A percentile compares a stretch with the other conserved stretches of the same genome.
Evolutionary conservation across 179 eudicot species (phyloP).

Genomic region (Nepenthes alata): DNA sequence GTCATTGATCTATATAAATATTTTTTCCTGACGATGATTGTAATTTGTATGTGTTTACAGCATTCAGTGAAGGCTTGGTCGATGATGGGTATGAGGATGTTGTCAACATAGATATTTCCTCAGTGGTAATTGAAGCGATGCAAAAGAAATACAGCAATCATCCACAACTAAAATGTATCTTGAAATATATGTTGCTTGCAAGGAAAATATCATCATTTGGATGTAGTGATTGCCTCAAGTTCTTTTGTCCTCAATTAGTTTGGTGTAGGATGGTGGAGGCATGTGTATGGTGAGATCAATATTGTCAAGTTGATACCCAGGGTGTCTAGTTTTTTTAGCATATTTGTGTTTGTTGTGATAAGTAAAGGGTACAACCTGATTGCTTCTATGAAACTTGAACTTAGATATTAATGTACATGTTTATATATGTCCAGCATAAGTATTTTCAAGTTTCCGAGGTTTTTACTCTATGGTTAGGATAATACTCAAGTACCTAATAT

Average conservation of each 20-base stretch:
- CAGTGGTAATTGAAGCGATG: constrained; percentile 80
- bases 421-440: too few species aligned
- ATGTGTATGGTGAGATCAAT: too few species aligned
- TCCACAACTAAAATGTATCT: constrained; percentile 65
- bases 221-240: not conserved
- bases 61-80: constrained; percentile 77
- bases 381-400: too few species aligned
- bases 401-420: too few species aligned
- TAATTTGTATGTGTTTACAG: constrained; percentile 27
- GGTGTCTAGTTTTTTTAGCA: too few species aligned
- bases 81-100: constrained; percentile 65
- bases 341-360: too few species aligned
- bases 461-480: not conserved
- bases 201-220: not conserved
- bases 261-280: not conserved
- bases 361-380: too few species aligned
- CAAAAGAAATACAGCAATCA: constrained; percentile 37
- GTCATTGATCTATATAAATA: not conserved
- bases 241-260: not conserved
- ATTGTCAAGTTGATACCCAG: too few species aligned
- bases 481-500: not conserved
- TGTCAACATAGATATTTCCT: constrained; percentile 68
- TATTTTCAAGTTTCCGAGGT: not conserved
- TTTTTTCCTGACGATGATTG: not conserved
- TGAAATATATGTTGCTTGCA: not conserved